Evolutionary conservation across 78 protist genomes (phyloP).

Genomic region (Paulinella micropora): DNA sequence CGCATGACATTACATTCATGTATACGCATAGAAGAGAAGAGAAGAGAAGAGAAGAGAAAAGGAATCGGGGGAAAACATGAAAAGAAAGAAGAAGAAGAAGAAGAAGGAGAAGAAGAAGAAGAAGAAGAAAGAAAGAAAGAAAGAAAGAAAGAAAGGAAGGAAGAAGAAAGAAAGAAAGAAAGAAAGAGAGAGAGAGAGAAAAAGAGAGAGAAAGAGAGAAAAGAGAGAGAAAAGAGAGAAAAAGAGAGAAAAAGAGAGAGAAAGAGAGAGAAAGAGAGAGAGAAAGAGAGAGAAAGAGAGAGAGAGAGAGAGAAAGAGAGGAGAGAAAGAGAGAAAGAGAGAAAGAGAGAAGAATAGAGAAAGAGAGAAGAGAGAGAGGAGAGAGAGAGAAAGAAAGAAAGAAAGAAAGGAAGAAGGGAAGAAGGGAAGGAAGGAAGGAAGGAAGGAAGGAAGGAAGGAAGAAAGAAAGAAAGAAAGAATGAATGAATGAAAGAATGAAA

Average conservation of each 20-base stretch:
- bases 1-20: neutral
- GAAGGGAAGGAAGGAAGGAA: neutral
- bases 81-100: neutral
- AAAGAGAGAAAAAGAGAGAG: neutral
- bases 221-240: neutral
- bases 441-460: neutral
- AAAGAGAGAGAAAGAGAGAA: neutral
- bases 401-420: neutral
- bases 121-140: neutral
- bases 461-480: neutral
- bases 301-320: neutral
- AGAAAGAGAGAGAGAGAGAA: neutral
- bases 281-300: neutral
- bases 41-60: neutral
- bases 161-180: neutral
- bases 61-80: neutral
- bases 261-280: neutral
- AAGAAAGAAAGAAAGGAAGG: neutral
- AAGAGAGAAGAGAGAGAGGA: neutral
- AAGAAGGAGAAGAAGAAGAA: neutral
- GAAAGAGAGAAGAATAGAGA: neutral
- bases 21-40: neutral
- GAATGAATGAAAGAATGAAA: neutral
- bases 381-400: neutral
- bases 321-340: neutral